Evolutionary conservation across 768 basidiomycete species (phyloP).

Genomic region (Strobilomyces confusus): DNA sequence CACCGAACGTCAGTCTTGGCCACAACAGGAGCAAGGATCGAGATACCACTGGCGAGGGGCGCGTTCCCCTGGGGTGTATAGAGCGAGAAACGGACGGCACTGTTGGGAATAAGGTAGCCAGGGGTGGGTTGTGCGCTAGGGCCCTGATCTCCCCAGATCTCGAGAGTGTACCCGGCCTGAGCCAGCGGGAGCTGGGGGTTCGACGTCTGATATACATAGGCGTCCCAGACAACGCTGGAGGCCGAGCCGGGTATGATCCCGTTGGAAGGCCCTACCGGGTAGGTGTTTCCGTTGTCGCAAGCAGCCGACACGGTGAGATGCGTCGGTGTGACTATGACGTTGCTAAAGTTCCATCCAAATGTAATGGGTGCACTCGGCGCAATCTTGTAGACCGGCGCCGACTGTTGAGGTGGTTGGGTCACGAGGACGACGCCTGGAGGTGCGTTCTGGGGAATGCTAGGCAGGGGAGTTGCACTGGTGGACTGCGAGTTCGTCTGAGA

Average conservation of each 20-base stretch:
- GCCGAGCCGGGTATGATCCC: slow-evolving; percentile 48
- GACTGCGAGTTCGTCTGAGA: slow-evolving; percentile 9
- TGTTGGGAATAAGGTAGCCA: slow-evolving; percentile 51
- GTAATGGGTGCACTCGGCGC: slow-evolving; percentile 70
- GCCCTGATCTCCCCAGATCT: slow-evolving; percentile 56
- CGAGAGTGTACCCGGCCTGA: slow-evolving; percentile 54
- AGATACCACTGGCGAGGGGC: slow-evolving; percentile 33
- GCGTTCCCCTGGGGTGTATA: slow-evolving; percentile 39
- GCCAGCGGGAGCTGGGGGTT: slow-evolving; percentile 50
- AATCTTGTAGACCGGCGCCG: slow-evolving; percentile 87
- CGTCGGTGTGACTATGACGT: slow-evolving; percentile 61
- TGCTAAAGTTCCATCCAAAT: slow-evolving; percentile 89
- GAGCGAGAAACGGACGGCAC: slow-evolving; percentile 50
- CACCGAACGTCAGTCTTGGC: neutral
- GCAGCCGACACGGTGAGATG: slow-evolving; percentile 56
- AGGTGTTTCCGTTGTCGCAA: slow-evolving; percentile 64
- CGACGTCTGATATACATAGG: slow-evolving; percentile 47
- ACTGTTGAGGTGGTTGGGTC: slow-evolving; percentile 77
- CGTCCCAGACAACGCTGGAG: slow-evolving; percentile 54
- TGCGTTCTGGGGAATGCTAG: slow-evolving; percentile 46
- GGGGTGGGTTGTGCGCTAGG: slow-evolving; percentile 42
- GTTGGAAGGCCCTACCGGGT: slow-evolving; percentile 54
- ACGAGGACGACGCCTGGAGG: slow-evolving; percentile 66
- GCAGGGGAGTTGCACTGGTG: slow-evolving; percentile 2
- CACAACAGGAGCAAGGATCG: neutral